Conservation (phyloP, 2,329 filamentous ascomycete genomes). For the Trichophyton schoenleinii region DNA sequence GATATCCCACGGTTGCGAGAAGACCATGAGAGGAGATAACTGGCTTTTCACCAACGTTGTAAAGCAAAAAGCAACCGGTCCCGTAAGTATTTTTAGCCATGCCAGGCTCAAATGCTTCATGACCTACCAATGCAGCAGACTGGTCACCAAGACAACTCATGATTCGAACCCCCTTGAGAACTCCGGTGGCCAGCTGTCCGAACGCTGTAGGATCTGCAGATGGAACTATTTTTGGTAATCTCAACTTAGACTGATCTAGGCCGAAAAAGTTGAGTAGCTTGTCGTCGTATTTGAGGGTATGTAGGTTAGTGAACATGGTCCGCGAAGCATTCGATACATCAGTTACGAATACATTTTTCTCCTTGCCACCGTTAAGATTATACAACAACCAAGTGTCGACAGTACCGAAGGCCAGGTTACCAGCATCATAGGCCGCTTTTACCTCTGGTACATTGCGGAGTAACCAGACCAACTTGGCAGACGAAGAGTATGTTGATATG, state of each 20-base stretch:
- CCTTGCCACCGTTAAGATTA: constrained; percentile 57
- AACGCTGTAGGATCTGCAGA: constrained; percentile 65
- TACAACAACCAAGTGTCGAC: constrained; percentile 83
- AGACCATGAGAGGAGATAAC: constrained; percentile 75
- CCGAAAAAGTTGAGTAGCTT: constrained; percentile 66
- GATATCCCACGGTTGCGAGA: constrained; percentile 75
- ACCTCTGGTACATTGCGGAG: constrained; percentile 59
- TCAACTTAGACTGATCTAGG: constrained; percentile 56
- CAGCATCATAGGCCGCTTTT: constrained; percentile 60
- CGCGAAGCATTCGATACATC: constrained; percentile 79
- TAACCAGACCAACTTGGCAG: constrained; percentile 74
- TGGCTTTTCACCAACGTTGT: constrained; percentile 74
- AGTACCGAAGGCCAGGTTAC: constrained; percentile 69
- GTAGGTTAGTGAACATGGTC: constrained; percentile 90
- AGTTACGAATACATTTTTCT: constrained; percentile 59
- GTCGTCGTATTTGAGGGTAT: constrained; percentile 67
- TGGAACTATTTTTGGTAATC: constrained; percentile 69
- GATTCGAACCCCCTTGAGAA: constrained; percentile 58
- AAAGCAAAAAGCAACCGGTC: constrained; percentile 78
- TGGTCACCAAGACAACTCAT: constrained; percentile 81
- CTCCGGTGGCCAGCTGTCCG: constrained; percentile 52
- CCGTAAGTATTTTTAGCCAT: constrained; percentile 86
- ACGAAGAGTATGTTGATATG: constrained; percentile 77
- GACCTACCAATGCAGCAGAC: constrained; percentile 72
- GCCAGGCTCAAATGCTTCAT: constrained; percentile 70